These are phyloP conservation scores for Mycena rebaudengoi DNA, from an alignment of 768 basidiomycete genomes.

Conservation along the genomic window DNA sequence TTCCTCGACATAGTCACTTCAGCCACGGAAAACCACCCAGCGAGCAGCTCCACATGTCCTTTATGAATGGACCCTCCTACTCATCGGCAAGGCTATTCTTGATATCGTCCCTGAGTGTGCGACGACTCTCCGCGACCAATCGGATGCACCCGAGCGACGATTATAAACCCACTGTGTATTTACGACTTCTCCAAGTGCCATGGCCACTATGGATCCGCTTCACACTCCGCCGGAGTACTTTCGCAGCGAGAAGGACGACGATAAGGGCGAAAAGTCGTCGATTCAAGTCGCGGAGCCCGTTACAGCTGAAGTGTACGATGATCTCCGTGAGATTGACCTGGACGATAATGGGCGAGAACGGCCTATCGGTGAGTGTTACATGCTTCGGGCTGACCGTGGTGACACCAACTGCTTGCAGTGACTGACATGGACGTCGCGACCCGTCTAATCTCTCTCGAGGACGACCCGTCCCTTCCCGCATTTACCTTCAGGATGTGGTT, in stretches of 20 bases:
- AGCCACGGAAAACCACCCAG: too few species aligned
- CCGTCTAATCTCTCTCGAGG: slow-evolving; percentile 60
- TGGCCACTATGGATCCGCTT: too few species aligned
- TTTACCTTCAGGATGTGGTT: slow-evolving; percentile 68
- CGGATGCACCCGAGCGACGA: too few species aligned
- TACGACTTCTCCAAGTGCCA: too few species aligned
- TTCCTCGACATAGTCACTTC: too few species aligned
- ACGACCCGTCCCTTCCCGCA: slow-evolving; percentile 56
- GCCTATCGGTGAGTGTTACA: slow-evolving; percentile 49
- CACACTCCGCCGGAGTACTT: too few species aligned
- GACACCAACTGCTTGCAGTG: slow-evolving; percentile 34
- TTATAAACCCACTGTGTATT: too few species aligned
- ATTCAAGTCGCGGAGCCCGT: slow-evolving; percentile 10
- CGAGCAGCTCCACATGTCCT: too few species aligned
- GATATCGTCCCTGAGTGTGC: too few species aligned
- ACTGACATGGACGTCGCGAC: slow-evolving; percentile 56
- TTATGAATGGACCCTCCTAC: too few species aligned
- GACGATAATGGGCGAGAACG: slow-evolving; percentile 57
- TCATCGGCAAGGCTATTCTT: too few species aligned
- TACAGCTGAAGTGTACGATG: slow-evolving; percentile 29
- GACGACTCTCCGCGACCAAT: too few species aligned
- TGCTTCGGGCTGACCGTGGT: background rate
- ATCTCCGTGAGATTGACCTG: slow-evolving; percentile 46
- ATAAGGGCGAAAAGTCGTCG: slow-evolving; percentile 14
- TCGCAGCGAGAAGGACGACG: slow-evolving; percentile 14